Conservation (phyloP, 1,284 basidiomycete genomes). For the Cerioporus squamosus region DNA sequence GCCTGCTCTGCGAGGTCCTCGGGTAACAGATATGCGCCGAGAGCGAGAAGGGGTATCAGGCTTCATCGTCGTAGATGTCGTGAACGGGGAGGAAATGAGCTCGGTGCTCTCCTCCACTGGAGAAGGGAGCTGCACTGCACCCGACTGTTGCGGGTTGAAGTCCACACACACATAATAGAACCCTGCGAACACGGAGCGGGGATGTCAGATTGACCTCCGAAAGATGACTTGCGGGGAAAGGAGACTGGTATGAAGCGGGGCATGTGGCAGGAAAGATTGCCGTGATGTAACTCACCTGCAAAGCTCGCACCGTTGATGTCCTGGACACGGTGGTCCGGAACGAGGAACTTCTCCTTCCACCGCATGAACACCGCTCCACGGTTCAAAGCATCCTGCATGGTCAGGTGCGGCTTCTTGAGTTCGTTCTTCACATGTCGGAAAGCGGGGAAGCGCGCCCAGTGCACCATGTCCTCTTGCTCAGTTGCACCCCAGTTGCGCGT, state of each 20-base stretch:
- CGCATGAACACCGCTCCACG: conserved; percentile 89
- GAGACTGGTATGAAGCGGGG: too few relatives aligned
- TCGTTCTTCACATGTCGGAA: conserved; percentile 80
- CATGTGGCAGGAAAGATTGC: neutral
- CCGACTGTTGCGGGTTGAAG: conserved; percentile 41
- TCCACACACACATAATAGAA: conserved; percentile 67
- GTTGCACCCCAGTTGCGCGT: conserved; percentile 87
- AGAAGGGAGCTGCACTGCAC: conserved; percentile 80
- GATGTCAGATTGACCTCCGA: conserved; percentile 26
- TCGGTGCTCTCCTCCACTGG: conserved; percentile 77
- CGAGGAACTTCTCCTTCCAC: conserved; percentile 96
- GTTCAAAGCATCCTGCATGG: conserved; percentile 70
- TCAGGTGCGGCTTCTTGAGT: conserved; percentile 74
- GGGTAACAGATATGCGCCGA: conserved; percentile 32
- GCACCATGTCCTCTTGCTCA: conserved; percentile 87
- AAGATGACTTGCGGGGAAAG: too few relatives aligned
- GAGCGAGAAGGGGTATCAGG: conserved; percentile 30
- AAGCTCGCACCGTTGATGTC: conserved; percentile 97
- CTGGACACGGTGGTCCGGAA: conserved; percentile 91
- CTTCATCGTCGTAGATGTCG: conserved; percentile 33
- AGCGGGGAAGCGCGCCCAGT: conserved; percentile 92
- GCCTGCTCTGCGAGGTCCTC: conserved; percentile 29
- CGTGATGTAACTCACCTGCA: conserved; percentile 61
- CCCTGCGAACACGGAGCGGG: conserved; percentile 36
- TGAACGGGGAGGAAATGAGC: conserved; percentile 41